Evolutionary conservation across 345 rosid genomes (phyloP).

Genomic region (Hibiscus trionum): DNA sequence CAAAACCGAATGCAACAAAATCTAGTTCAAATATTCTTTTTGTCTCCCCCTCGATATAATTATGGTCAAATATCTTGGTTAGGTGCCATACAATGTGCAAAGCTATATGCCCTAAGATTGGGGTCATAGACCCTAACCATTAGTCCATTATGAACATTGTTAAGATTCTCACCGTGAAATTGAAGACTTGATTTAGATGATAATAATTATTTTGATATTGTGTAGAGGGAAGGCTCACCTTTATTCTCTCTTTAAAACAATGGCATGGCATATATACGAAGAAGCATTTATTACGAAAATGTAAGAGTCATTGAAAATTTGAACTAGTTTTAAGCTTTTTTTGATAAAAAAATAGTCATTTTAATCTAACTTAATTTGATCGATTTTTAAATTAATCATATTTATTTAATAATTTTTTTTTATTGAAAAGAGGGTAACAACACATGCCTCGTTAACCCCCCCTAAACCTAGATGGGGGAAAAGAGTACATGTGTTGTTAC

Average conservation of each 20-base stretch:
- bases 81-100: neutral
- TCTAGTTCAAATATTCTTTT: neutral
- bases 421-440: too few species aligned
- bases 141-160: neutral
- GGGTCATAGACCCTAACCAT: neutral
- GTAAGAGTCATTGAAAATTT: too few species aligned
- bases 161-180: neutral
- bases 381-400: too few species aligned
- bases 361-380: too few species aligned
- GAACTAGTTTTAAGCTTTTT: too few species aligned
- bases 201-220: neutral
- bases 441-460: too few species aligned
- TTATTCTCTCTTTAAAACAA: neutral
- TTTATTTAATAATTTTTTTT: too few species aligned
- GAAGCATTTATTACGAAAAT: too few species aligned
- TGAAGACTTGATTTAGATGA: neutral
- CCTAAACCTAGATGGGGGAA: too few species aligned
- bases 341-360: too few species aligned
- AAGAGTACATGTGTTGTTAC: too few species aligned
- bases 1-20: neutral
- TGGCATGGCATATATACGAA: too few species aligned
- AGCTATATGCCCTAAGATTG: neutral
- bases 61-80: neutral
- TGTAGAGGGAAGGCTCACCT: neutral
- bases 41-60: neutral